Base-by-base conservation (phyloP, 306 rosid genomes). In the Neltuma alba region DNA sequence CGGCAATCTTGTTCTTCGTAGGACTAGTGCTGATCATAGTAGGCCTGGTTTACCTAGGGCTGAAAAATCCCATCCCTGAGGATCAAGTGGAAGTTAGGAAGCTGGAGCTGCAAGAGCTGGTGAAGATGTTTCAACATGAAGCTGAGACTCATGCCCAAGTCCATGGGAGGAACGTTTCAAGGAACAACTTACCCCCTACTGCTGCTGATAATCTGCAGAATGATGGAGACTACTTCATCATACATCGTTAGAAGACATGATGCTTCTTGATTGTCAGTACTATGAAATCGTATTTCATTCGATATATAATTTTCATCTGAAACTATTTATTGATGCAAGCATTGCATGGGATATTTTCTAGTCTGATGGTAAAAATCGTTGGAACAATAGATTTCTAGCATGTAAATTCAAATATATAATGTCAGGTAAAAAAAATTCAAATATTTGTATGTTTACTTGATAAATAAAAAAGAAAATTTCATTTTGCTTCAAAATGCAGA, bases 141-240 rank as follows among this genome's bases (percentile, higher is more conserved):
- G 99, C 99, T n/a, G 97, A 91, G 81, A 89, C 87, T 87, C 98
- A 96, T 82, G 99, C 94, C 33, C 93, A 83, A 85, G 93, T 93
- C 55, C 84, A 89, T 12, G 10, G 5, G 4, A 89, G 84, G 83
- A 83, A 77, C 15, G 9, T 81, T 45, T 73, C 91, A 34, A 87
- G 97, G 72, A 87, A 81, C 40, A 93, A 76, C 82, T 79, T 93
- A 75, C 88, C 96, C 40, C 98, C 97, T 78, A 94, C 99, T 27
- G 83, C 93, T 33, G 94, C 91, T 30, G 98, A 95, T 70, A 72
- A 75, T 21, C 73, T 89, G 58, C 52, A 31, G 14, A 13, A 30
- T 61, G 74, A 82, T 14, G 84, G 79, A 0, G 87, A 92, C 5
- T 91, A 86, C 80, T 33, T 91, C 47, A 75, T 88, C 82, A 83